Evolutionary conservation across 495 filamentous ascomycete genomes (phyloP).

Genomic region (Penicillium waksmanii): DNA sequence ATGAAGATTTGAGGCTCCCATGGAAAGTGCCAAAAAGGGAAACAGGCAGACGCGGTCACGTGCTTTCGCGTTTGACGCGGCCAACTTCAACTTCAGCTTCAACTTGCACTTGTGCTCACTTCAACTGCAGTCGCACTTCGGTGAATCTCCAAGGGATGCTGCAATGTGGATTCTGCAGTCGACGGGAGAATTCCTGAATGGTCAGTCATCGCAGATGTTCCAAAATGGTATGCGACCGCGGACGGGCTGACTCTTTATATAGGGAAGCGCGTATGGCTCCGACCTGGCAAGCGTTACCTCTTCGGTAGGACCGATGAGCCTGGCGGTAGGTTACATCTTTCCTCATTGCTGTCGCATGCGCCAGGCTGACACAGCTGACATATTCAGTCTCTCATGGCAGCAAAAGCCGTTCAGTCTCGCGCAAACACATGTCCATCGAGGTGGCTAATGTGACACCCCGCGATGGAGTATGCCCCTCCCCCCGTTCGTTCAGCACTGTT

Average conservation of each 20-base stretch:
- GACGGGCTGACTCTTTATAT: neutral
- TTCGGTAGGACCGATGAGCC: conserved; percentile 68
- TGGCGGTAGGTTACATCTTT: conserved; percentile 33
- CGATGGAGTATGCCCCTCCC: conserved; percentile 61
- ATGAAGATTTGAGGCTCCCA: neutral
- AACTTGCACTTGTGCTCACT: neutral
- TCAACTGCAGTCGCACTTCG: neutral
- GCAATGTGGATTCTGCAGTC: conserved; percentile 54
- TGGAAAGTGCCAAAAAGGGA: neutral
- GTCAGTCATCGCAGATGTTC: conserved; percentile 20
- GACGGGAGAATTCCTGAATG: conserved; percentile 48
- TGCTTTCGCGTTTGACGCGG: conserved; percentile 42
- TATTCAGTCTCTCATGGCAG: conserved; percentile 59
- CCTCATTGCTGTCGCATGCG: neutral
- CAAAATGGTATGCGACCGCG: neutral
- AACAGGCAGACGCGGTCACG: conserved; percentile 32
- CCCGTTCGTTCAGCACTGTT: neutral
- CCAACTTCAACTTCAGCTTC: neutral
- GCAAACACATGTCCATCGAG: conserved; percentile 81
- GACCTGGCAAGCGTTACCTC: conserved; percentile 79
- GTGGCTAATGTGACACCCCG: conserved; percentile 66
- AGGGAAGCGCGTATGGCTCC: conserved; percentile 80
- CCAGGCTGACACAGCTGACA: conserved; percentile 10
- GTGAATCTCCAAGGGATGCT: too few species aligned
- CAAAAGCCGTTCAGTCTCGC: conserved; percentile 76